Evolutionary conservation across 148 eudicot genomes (phyloP), one percentile per base, ranked within the genome.

Genomic region (Silene uniflora): DNA sequence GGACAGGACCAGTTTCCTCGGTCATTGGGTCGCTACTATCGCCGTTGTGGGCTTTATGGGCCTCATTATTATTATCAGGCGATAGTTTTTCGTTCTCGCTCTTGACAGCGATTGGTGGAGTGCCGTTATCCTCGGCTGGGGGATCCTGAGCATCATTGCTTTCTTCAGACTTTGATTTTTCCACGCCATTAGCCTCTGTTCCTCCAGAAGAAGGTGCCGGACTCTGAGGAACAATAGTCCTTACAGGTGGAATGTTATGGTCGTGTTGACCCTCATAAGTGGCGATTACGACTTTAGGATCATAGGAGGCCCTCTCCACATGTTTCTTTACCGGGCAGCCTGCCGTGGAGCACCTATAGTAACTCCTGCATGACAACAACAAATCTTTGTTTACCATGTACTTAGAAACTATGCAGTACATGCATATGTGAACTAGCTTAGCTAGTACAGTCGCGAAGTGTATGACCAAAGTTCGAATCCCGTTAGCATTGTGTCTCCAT

Each of bases 301-400:
- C 94, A 76, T 88, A 82, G 29, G 93, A 83, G 25, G 98, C 90
- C 71, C 98, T 83, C 84, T 91, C 98, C 11, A 93, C 93, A 64
- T 89, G 98, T 79, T 93, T 91, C 84, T 91, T 93, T 8, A 75
- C 97, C 1, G 91, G 88, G 84, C 97, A 93, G 56, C 98, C 90
- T 18, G 91, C 71, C 46, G 81, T 86, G 47, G 97, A 88, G 84
- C 97, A 91, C 86, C 94, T 85, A 84, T 93, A 93, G 85, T 93
- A 93, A 84, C 98, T 93, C 94, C 98, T 93, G 63, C 81, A 87
- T 25, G 75, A 79, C 12, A 29, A 6, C 73, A 47, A 65, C 56
- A 44, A 71, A 23, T 71, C 47, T 46, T 67, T 46, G 59, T 76
- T 49, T 60, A 60, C 68, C 58, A 18, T 52, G 3, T 10, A 56